Percentiles rank a stretch among this genome's conserved stretches.
These are phyloP conservation scores for Phytophthora cryptogea DNA, from an alignment of 352 stramenopile genomes.

Conservation along the genomic window DNA sequence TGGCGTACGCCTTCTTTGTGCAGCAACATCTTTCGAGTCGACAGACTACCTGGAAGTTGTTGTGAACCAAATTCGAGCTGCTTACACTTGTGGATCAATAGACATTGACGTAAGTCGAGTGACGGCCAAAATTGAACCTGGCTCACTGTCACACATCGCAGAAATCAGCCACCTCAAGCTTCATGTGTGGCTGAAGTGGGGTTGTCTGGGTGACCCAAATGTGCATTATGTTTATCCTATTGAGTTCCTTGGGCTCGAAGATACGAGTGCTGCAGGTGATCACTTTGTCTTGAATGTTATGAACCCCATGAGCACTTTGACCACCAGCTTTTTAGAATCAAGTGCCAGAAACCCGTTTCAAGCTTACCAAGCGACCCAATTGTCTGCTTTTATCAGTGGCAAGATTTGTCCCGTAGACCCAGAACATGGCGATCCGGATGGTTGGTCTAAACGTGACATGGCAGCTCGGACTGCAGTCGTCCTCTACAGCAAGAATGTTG, in stretches of 20 bases:
- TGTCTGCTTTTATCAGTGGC: slow-evolving; percentile 52
- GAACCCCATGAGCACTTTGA: background rate
- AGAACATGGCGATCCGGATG: slow-evolving; percentile 14
- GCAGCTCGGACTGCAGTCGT: slow-evolving; percentile 61
- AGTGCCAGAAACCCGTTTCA: slow-evolving; percentile 17
- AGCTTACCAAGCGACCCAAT: slow-evolving; percentile 36
- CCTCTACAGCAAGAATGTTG: slow-evolving; percentile 75
- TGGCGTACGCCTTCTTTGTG: slow-evolving; percentile 48
- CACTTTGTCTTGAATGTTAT: slow-evolving; percentile 12
- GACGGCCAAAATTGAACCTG: slow-evolving; percentile 69
- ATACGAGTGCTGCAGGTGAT: slow-evolving; percentile 12
- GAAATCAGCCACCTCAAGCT: slow-evolving; percentile 62
- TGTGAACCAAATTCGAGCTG: slow-evolving; percentile 39
- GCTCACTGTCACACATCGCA: slow-evolving; percentile 57
- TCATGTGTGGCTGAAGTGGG: slow-evolving; percentile 57
- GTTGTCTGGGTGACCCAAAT: slow-evolving; percentile 17
- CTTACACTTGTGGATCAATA: slow-evolving; percentile 38
- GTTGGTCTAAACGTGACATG: slow-evolving; percentile 59
- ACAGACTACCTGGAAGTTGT: slow-evolving; percentile 60
- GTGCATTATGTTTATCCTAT: slow-evolving; percentile 64
- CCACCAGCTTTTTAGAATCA: background rate
- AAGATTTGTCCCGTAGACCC: slow-evolving; percentile 40
- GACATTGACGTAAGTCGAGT: slow-evolving; percentile 52
- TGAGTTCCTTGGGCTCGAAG: slow-evolving; percentile 28
- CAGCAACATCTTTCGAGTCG: slow-evolving; percentile 50